Evolutionary conservation across 1,284 basidiomycete genomes (phyloP).

Genomic region (Ceratorhiza oryzae-sativae): DNA sequence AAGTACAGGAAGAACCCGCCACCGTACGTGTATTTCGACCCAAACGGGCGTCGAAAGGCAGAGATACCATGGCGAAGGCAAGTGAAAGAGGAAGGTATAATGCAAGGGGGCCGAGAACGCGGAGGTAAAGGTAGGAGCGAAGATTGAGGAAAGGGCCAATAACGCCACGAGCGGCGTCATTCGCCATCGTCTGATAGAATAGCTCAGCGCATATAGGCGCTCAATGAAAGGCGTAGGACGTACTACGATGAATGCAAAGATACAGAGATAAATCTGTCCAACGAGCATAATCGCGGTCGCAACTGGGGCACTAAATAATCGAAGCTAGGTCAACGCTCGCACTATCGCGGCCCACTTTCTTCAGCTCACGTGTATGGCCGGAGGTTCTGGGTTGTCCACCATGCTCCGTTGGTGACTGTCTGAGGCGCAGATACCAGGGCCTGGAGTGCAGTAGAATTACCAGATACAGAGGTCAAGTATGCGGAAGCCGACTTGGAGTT

Average conservation of each 20-base stretch:
- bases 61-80: slow-evolving; percentile 53
- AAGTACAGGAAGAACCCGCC: slow-evolving; percentile 57
- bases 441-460: slow-evolving; percentile 45
- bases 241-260: slow-evolving; percentile 44
- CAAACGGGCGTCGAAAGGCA: slow-evolving; percentile 52
- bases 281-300: slow-evolving; percentile 57
- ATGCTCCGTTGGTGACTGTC: slow-evolving; percentile 52
- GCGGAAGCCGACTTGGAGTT: slow-evolving; percentile 39
- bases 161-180: slow-evolving; percentile 52
- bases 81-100: slow-evolving; percentile 51
- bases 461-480: slow-evolving; percentile 46
- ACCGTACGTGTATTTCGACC: slow-evolving; percentile 50
- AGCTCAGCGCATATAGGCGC: slow-evolving; percentile 24
- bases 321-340: background rate
- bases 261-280: slow-evolving; percentile 56
- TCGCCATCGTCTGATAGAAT: slow-evolving; percentile 52
- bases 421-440: slow-evolving; percentile 52
- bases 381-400: slow-evolving; percentile 51
- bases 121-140: slow-evolving; percentile 49
- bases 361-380: slow-evolving; percentile 51
- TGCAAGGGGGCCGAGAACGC: slow-evolving; percentile 49
- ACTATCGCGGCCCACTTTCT: too few species aligned
- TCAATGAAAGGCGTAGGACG: background rate
- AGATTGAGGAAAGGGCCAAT: slow-evolving; percentile 53
- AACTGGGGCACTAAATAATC: slow-evolving; percentile 50